Evolutionary conservation across 169 alveolate genomes (phyloP).

Genomic region (Eimeria falciformis): DNA sequence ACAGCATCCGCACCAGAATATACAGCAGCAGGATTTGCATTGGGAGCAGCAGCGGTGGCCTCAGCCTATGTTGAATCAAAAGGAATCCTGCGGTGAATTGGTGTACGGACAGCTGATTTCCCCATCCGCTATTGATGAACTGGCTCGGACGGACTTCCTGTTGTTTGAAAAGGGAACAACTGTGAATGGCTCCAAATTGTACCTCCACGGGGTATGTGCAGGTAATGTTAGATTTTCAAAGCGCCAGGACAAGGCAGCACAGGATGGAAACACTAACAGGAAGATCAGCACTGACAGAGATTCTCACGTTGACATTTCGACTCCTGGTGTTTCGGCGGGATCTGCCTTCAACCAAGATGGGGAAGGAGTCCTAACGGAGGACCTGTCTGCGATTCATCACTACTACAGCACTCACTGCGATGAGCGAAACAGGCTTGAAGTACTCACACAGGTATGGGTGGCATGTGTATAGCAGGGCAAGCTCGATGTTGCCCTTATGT

Average conservation of each 20-base stretch:
- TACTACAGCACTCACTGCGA: constrained; percentile 64
- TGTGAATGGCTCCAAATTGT: constrained; percentile 37
- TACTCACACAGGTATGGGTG: constrained; percentile 61
- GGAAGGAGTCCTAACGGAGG: constrained; percentile 17
- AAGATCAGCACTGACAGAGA: not conserved
- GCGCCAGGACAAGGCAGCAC: not conserved
- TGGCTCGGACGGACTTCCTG: constrained; percentile 37
- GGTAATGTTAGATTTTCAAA: constrained; percentile 8
- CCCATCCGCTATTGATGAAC: constrained; percentile 56
- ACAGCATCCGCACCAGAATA: not conserved
- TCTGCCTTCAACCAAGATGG: not conserved
- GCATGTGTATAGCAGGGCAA: too few relatives aligned
- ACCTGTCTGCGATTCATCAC: constrained; percentile 43
- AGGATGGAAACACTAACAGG: not conserved
- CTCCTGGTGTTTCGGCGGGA: not conserved
- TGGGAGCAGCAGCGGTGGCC: not conserved
- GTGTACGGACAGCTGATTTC: constrained; percentile 51
- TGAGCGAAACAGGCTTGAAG: constrained; percentile 51
- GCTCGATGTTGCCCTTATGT: too few relatives aligned
- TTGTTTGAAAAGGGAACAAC: constrained; percentile 46
- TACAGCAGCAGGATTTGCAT: not conserved
- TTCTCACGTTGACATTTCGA: not conserved
- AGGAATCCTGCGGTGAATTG: not conserved
- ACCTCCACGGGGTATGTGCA: constrained; percentile 48
- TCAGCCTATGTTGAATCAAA: not conserved